phyloP scores from a whole-genome alignment of 2,329 filamentous ascomycete species.

The Nothopassalora personata region DNA sequence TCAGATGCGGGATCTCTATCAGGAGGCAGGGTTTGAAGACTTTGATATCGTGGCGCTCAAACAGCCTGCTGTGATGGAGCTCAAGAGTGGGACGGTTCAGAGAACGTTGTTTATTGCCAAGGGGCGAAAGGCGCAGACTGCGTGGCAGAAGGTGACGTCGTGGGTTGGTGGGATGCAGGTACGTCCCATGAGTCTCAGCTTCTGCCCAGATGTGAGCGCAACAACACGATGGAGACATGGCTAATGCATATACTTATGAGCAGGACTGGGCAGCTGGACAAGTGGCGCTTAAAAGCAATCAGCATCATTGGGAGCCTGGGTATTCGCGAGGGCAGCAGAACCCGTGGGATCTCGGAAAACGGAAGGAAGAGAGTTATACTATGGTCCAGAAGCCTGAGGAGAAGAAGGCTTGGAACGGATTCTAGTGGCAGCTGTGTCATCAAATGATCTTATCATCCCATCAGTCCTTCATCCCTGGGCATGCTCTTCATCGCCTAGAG shows the following conservation, averaged over 20 bases:
- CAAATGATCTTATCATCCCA: background rate
- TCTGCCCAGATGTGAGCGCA: too few relatives aligned
- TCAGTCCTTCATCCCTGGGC: conserved; percentile 6
- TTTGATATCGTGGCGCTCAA: conserved; percentile 29
- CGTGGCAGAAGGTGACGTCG: conserved; percentile 13
- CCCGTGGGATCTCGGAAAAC: background rate
- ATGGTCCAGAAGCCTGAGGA: background rate
- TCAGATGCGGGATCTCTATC: conserved; percentile 26
- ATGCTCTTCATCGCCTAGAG: conserved; percentile 12
- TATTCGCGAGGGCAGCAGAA: background rate
- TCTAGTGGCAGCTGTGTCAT: background rate
- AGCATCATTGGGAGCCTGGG: conserved; percentile 3
- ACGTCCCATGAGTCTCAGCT: background rate
- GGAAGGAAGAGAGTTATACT: conserved; percentile 3
- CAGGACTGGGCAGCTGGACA: conserved; percentile 5
- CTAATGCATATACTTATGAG: background rate
- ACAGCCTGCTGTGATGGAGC: conserved; percentile 27
- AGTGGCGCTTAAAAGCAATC: conserved; percentile 5
- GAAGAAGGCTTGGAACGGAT: conserved; percentile 7
- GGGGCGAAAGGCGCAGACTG: conserved; percentile 23
- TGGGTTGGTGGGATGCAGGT: conserved; percentile 16
- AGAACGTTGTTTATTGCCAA: conserved; percentile 32
- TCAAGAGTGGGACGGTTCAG: conserved; percentile 22
- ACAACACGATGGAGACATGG: background rate
- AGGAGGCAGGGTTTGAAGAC: conserved; percentile 25